Conservation (phyloP, 768 basidiomycete genomes). For the Termitomyces sp. region DNA sequence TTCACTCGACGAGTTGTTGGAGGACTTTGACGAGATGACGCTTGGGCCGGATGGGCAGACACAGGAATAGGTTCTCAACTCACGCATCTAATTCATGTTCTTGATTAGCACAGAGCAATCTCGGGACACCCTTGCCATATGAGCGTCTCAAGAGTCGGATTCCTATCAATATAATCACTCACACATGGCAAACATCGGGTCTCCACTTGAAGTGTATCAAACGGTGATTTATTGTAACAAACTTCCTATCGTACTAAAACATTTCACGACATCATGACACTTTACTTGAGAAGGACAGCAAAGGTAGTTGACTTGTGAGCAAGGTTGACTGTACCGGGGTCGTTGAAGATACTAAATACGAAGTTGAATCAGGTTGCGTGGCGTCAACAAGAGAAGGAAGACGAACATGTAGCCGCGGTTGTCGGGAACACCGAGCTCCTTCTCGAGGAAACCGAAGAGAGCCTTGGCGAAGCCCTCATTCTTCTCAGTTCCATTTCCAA, state of each 20-base stretch:
- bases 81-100: not conserved
- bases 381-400: not conserved
- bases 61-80: not conserved
- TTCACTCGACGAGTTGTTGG: constrained; percentile 77
- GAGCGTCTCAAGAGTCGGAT: no score
- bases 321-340: no score
- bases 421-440: constrained; percentile 4
- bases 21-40: constrained; percentile 90
- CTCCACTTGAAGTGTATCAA: not conserved
- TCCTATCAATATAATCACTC: no score
- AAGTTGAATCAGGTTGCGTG: no score
- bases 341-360: no score
- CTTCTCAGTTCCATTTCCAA: constrained; percentile 3
- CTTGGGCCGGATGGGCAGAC: constrained; percentile 39
- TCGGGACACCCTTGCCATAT: not conserved
- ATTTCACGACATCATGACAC: not conserved
- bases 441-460: constrained; percentile 1
- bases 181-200: no score
- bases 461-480: not conserved
- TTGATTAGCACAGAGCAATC: not conserved
- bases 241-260: not conserved
- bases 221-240: no score
- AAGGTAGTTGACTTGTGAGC: no score
- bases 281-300: not conserved
- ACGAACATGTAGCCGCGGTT: constrained; percentile 7